These are phyloP conservation scores for Tubosaeta sp. DNA, from an alignment of 768 basidiomycete species.

Conservation along the genomic window DNA sequence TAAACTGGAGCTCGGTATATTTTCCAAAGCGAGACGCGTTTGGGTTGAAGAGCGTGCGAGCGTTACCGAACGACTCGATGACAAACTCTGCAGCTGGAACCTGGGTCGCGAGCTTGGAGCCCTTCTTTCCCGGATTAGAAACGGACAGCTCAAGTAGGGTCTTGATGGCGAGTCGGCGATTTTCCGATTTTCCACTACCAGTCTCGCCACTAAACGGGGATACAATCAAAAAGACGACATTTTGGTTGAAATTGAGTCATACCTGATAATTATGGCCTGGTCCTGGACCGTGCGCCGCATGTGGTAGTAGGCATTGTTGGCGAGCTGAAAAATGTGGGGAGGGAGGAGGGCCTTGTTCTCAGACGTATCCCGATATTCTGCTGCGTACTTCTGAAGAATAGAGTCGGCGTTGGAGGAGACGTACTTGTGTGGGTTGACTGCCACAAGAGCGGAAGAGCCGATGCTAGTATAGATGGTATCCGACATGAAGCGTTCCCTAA, in stretches of 20 bases:
- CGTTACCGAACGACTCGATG: slow-evolving; percentile 91
- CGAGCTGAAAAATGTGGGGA: slow-evolving; percentile 91
- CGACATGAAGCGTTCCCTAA: slow-evolving; percentile 83
- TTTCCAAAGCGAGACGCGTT: slow-evolving; percentile 97
- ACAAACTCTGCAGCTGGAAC: slow-evolving; percentile 94
- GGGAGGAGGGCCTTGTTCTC: slow-evolving; percentile 56
- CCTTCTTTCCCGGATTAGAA: slow-evolving; percentile 88
- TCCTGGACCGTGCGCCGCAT: slow-evolving; percentile 94
- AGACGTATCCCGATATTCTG: slow-evolving; percentile 75
- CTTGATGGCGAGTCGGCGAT: slow-evolving; percentile 85
- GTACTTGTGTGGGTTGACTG: slow-evolving; percentile 92
- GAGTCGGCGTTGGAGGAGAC: slow-evolving; percentile 81
- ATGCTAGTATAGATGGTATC: slow-evolving; percentile 78
- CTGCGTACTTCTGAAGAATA: slow-evolving; percentile 78
- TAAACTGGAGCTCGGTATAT: slow-evolving; percentile 97
- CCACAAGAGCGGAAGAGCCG: slow-evolving; percentile 70
- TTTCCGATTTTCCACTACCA: slow-evolving; percentile 91
- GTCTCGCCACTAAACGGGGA: slow-evolving; percentile 72
- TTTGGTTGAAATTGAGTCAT: slow-evolving; percentile 19
- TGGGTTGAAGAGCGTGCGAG: slow-evolving; percentile 86
- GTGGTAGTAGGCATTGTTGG: slow-evolving; percentile 91
- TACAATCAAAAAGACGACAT: neutral
- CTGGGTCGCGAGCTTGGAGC: slow-evolving; percentile 80
- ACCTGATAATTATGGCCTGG: slow-evolving; percentile 86
- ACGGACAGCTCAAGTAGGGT: slow-evolving; percentile 88